Percentiles rank a stretch among this genome's conserved stretches.
Conservation (phyloP, 352 stramenopile genomes). For the Phytophthora pisi region DNA sequence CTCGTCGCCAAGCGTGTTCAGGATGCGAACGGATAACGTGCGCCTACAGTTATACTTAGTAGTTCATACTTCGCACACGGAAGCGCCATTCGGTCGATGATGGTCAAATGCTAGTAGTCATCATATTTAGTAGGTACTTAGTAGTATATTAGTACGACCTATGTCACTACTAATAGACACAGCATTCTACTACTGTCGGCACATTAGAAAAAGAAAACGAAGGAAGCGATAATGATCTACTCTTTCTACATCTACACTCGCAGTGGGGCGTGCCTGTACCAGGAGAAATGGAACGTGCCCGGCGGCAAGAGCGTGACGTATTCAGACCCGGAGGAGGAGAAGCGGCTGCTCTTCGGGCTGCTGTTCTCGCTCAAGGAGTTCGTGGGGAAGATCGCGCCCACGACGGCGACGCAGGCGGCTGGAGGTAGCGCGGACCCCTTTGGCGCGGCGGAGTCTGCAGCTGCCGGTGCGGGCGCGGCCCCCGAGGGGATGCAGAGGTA, state of each 20-base stretch:
- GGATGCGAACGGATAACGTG: too few relatives aligned
- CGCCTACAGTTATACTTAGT: too few relatives aligned
- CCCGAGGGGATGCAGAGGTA: conserved; percentile 75
- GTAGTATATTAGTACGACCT: too few relatives aligned
- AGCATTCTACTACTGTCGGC: too few relatives aligned
- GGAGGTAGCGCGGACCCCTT: conserved; percentile 16
- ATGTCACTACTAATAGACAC: too few relatives aligned
- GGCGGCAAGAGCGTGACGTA: conserved; percentile 74
- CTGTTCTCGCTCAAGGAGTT: conserved; percentile 94
- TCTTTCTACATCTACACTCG: conserved; percentile 94
- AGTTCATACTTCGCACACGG: too few relatives aligned
- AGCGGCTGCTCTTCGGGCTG: conserved; percentile 92
- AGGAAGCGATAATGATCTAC: conserved; percentile 67
- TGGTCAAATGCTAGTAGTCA: too few relatives aligned
- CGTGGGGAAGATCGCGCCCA: conserved; percentile 78
- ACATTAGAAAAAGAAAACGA: too few relatives aligned
- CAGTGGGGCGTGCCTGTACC: conserved; percentile 87
- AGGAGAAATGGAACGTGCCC: conserved; percentile 87
- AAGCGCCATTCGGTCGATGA: too few relatives aligned
- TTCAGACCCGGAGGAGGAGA: conserved; percentile 87
- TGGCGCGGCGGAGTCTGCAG: conserved; percentile 18
- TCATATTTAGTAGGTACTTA: too few relatives aligned
- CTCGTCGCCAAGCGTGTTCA: too few relatives aligned
- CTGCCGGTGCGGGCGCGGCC: conserved; percentile 18
- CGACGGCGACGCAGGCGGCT: conserved; percentile 19